phyloP scores from a whole-genome alignment of 257 asterid species.

The Dorcoceras hygrometricum region DNA sequence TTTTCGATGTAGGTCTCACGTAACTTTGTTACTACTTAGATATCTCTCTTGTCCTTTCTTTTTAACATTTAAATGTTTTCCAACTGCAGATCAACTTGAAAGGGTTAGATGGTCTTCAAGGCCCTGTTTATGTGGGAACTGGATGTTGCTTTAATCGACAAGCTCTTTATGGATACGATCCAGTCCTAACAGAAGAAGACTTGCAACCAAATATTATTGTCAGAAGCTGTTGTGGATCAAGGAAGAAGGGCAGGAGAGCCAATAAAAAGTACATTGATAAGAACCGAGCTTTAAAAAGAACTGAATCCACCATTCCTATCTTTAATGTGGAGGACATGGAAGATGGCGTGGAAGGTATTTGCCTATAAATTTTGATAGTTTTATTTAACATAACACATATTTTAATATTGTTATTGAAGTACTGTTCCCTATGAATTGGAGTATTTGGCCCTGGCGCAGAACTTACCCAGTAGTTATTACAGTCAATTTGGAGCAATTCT shows the following conservation, averaged over 20 bases:
- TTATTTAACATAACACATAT: background rate
- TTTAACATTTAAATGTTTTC: slow-evolving; percentile 8
- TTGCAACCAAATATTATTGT: slow-evolving; percentile 56
- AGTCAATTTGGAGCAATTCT: background rate
- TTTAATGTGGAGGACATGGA: slow-evolving; percentile 44
- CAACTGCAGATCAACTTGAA: slow-evolving; percentile 50
- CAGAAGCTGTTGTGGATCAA: slow-evolving; percentile 62
- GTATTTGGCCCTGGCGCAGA: background rate
- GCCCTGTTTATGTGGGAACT: slow-evolving; percentile 60
- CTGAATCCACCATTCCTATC: slow-evolving; percentile 44
- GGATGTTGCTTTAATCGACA: slow-evolving; percentile 56
- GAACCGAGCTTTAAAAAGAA: slow-evolving; percentile 36
- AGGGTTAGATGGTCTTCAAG: slow-evolving; percentile 58
- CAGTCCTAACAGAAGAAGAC: slow-evolving; percentile 57
- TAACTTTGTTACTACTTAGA: background rate
- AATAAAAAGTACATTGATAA: slow-evolving; percentile 43
- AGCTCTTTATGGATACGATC: slow-evolving; percentile 54
- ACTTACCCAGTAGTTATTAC: background rate
- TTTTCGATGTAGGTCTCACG: slow-evolving; percentile 40
- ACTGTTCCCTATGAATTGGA: background rate
- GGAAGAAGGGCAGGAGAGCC: slow-evolving; percentile 42
- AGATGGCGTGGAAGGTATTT: slow-evolving; percentile 46
- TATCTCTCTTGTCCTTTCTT: background rate
- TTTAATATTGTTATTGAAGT: no score
- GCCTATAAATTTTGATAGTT: background rate